Percentiles rank a stretch among this genome's conserved stretches.
Evolutionary conservation across 2,329 filamentous ascomycete genomes (phyloP).

Genomic region (Ophiostoma ips): DNA sequence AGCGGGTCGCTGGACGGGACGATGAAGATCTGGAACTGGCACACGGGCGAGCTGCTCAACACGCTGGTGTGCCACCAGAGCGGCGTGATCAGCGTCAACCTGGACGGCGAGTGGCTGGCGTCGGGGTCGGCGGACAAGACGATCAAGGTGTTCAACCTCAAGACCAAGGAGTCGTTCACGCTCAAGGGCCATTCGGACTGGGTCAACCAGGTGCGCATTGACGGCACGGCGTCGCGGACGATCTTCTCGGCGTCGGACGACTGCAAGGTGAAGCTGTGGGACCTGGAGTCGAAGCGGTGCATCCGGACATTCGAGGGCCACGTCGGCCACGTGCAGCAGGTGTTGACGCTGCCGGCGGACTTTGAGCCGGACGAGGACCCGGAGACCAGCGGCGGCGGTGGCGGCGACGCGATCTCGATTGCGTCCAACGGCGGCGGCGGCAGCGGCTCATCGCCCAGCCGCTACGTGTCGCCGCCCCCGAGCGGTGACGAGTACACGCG

Average conservation of each 20-base stretch:
- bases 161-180: constrained; percentile 64
- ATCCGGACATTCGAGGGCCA: constrained; percentile 74
- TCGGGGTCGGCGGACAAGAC: constrained; percentile 83
- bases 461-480: constrained; percentile 17
- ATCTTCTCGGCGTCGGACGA: constrained; percentile 91
- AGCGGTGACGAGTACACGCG: constrained; percentile 25
- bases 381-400: constrained; percentile 24
- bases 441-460: constrained; percentile 11
- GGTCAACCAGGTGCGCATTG: constrained; percentile 91
- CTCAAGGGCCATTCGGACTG: constrained; percentile 81
- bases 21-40: constrained; percentile 93
- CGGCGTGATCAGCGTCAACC: constrained; percentile 79
- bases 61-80: constrained; percentile 67
- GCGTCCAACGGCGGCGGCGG: constrained; percentile 30
- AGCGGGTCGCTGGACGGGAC: constrained; percentile 79
- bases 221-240: constrained; percentile 59
- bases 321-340: constrained; percentile 89
- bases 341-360: constrained; percentile 69
- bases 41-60: constrained; percentile 72
- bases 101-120: constrained; percentile 69
- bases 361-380: constrained; percentile 70
- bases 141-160: constrained; percentile 86
- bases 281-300: constrained; percentile 63
- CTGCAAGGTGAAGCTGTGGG: constrained; percentile 61
- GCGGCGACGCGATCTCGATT: constrained; percentile 40